Evolutionary conservation across 208 protist genomes (phyloP).

Genomic region (Acanthamoeba healyi): DNA sequence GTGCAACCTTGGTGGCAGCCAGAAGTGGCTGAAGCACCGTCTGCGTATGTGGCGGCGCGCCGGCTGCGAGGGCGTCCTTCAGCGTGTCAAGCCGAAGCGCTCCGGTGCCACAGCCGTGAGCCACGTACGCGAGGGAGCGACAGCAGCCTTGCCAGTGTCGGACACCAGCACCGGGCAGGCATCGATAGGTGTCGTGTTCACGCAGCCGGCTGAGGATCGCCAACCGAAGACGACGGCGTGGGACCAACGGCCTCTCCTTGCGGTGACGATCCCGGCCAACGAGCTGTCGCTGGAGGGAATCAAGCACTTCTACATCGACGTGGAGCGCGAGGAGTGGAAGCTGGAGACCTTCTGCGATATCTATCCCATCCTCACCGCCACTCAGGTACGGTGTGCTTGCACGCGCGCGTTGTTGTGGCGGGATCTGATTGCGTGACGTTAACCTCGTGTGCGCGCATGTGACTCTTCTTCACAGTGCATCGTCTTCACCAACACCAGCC

Average conservation of each 20-base stretch:
- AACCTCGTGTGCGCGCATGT: too few relatives aligned
- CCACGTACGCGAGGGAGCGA: background rate
- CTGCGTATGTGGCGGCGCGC: background rate
- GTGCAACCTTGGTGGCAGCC: background rate
- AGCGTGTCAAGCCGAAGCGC: too few relatives aligned
- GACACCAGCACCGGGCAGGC: background rate
- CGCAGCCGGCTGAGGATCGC: too few relatives aligned
- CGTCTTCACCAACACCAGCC: conserved; percentile 99
- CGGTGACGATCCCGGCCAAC: conserved; percentile 89
- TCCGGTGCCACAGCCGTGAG: background rate
- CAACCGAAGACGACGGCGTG: background rate
- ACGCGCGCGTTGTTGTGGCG: conserved; percentile 95
- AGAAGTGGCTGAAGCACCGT: background rate
- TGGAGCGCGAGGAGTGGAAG: conserved; percentile 97
- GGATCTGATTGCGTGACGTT: too few relatives aligned
- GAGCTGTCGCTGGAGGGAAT: conserved; percentile 99
- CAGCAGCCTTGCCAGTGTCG: too few relatives aligned
- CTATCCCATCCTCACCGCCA: conserved; percentile 94
- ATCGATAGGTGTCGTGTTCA: too few relatives aligned
- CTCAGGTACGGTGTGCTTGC: too few relatives aligned
- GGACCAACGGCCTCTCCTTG: background rate
- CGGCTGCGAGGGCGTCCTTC: background rate
- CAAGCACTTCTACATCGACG: conserved; percentile 98
- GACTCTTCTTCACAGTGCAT: conserved; percentile 85
- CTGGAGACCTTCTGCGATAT: conserved; percentile 97